phyloP scores from a whole-genome alignment of 345 rosid species.

The Citrus medica region DNA sequence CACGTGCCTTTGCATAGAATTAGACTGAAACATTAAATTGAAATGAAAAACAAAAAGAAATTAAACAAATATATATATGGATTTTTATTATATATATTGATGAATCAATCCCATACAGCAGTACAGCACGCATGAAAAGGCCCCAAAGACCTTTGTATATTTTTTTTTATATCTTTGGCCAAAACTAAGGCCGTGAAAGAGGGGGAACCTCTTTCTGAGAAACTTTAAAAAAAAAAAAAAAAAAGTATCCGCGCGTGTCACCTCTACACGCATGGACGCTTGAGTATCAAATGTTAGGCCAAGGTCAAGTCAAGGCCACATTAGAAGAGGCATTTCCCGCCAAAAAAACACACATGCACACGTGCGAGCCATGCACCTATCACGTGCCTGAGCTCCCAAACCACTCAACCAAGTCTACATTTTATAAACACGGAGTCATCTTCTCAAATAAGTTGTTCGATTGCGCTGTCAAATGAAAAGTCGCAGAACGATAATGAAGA shows the following conservation, averaged over 20 bases:
- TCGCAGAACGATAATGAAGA: not conserved
- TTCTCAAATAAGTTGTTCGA: not conserved
- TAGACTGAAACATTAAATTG: too few relatives aligned
- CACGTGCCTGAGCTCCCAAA: conserved; percentile 24
- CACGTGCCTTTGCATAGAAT: conserved; percentile 35
- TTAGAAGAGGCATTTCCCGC: conserved; percentile 40
- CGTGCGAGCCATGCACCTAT: conserved; percentile 30
- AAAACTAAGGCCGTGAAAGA: conserved; percentile 26
- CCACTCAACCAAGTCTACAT: conserved; percentile 17
- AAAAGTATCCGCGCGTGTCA: conserved; percentile 25
- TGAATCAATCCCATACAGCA: conserved; percentile 32
- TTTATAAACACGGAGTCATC: conserved; percentile 11
- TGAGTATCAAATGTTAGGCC: conserved; percentile 20
- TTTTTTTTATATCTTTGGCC: conserved; percentile 22
- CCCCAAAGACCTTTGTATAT: conserved; percentile 44
- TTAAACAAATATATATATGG: not conserved
- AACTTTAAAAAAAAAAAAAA: not conserved
- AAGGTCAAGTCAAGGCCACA: conserved; percentile 24
- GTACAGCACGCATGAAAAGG: conserved; percentile 38
- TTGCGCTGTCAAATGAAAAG: conserved; percentile 5
- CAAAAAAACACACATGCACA: conserved; percentile 44
- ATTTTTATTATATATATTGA: conserved; percentile 21
- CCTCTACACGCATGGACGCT: conserved; percentile 29
- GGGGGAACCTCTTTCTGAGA: not conserved
- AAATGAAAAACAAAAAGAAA: not conserved